phyloP scores from a whole-genome alignment of 1,139 yeast genomes.

The Lodderomyces parapsilosis region DNA sequence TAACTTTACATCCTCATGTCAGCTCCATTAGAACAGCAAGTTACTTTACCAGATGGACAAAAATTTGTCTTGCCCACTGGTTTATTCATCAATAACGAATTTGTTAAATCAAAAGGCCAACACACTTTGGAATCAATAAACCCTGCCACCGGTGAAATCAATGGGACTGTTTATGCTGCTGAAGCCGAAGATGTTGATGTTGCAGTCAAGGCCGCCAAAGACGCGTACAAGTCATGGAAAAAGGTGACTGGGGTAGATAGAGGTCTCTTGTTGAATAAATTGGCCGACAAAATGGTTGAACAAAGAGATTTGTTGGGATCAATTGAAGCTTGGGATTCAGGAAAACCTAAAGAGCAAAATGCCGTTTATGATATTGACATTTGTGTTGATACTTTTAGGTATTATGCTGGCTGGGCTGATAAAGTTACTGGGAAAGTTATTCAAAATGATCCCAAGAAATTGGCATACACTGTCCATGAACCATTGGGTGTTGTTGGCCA shows the following conservation, averaged over 20 bases:
- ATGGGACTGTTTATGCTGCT: conserved; percentile 68
- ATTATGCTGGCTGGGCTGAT: conserved; percentile 86
- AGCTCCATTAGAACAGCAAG: conserved; percentile 38
- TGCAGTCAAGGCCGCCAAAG: conserved; percentile 74
- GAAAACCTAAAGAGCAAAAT: conserved; percentile 60
- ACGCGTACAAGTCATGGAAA: conserved; percentile 61
- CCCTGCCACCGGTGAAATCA: conserved; percentile 68
- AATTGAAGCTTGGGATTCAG: conserved; percentile 80
- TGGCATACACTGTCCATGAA: conserved; percentile 78
- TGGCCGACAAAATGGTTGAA: conserved; percentile 60
- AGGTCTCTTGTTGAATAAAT: conserved; percentile 52
- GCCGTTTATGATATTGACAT: conserved; percentile 59
- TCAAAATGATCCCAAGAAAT: conserved; percentile 62
- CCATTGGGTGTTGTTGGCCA: conserved; percentile 83
- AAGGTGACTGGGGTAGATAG: conserved; percentile 50
- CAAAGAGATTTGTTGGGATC: conserved; percentile 58
- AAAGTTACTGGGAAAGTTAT: conserved; percentile 70
- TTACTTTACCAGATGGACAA: conserved; percentile 56
- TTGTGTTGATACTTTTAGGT: conserved; percentile 56
- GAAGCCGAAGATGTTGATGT: conserved; percentile 65
- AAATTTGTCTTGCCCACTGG: conserved; percentile 69
- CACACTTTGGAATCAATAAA: conserved; percentile 60
- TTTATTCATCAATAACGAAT: conserved; percentile 79
- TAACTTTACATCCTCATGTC: conserved; percentile 7
- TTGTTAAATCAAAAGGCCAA: conserved; percentile 61